Evolutionary conservation across 1,284 basidiomycete genomes (phyloP).

Genomic region (Sphaerobolus stellatus): DNA sequence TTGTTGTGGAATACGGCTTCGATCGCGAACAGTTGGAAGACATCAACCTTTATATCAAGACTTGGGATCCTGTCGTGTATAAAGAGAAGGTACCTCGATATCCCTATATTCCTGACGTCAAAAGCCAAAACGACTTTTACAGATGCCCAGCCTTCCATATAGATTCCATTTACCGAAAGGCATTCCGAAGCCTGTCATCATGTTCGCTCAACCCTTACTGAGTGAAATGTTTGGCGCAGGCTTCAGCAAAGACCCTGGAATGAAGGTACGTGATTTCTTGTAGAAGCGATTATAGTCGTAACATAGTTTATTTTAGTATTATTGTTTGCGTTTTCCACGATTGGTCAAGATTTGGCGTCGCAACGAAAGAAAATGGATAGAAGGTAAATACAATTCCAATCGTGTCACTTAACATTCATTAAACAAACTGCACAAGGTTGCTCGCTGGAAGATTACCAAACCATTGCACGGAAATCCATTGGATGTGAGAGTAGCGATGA

Average conservation of each 20-base stretch:
- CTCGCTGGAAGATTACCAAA: slow-evolving; percentile 44
- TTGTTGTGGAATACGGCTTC: slow-evolving; percentile 73
- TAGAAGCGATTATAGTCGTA: not conserved
- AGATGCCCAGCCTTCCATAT: slow-evolving; percentile 44
- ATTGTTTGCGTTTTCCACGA: slow-evolving; percentile 81
- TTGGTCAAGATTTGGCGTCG: slow-evolving; percentile 64
- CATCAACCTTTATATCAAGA: slow-evolving; percentile 64
- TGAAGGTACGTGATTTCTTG: slow-evolving; percentile 47
- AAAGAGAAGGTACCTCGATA: slow-evolving; percentile 2
- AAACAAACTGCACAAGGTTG: not conserved
- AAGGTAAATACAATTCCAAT: slow-evolving; percentile 38
- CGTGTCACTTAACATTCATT: not conserved
- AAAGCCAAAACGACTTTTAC: too few relatives aligned
- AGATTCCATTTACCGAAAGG: slow-evolving; percentile 49
- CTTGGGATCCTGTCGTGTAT: slow-evolving; percentile 40
- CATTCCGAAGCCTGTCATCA: slow-evolving; percentile 52
- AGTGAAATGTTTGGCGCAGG: slow-evolving; percentile 79
- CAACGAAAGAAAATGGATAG: slow-evolving; percentile 61
- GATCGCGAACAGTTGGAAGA: slow-evolving; percentile 63
- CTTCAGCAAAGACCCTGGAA: slow-evolving; percentile 64
- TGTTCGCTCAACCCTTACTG: slow-evolving; percentile 64
- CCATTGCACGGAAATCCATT: slow-evolving; percentile 48
- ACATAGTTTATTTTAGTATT: slow-evolving; percentile 48
- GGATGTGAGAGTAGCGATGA: slow-evolving; percentile 48
- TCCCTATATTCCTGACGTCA: too few relatives aligned